phyloP scores from a whole-genome alignment of 2,329 filamentous ascomycete genomes.

The Neonectria magnoliae region DNA sequence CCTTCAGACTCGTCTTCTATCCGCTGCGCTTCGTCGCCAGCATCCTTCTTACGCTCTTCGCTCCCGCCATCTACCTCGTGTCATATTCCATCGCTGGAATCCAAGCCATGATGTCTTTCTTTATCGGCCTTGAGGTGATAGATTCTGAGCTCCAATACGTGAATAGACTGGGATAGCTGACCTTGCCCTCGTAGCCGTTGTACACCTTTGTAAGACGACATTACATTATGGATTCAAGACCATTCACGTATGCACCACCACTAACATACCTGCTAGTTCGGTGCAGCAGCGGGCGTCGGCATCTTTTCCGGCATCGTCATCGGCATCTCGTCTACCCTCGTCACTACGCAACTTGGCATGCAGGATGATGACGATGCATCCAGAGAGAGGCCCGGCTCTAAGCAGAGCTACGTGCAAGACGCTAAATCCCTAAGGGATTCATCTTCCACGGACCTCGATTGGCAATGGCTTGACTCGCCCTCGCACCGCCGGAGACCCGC shows the following conservation, averaged over 20 bases:
- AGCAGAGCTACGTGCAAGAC: constrained; percentile 27
- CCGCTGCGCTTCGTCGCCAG: constrained; percentile 43
- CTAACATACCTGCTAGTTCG: constrained; percentile 54
- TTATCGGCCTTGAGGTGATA: constrained; percentile 51
- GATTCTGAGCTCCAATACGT: not conserved
- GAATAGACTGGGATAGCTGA: constrained; percentile 8
- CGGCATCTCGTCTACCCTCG: constrained; percentile 63
- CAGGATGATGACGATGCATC: constrained; percentile 40
- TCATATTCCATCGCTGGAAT: constrained; percentile 41
- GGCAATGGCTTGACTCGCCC: constrained; percentile 50
- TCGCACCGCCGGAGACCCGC: constrained; percentile 53
- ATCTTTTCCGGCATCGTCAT: constrained; percentile 69
- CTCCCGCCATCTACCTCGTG: constrained; percentile 50
- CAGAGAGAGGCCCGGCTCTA: constrained; percentile 19
- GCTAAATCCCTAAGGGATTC: constrained; percentile 33
- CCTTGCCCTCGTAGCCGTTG: constrained; percentile 46
- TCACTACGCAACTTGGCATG: constrained; percentile 63
- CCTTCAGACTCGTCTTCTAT: constrained; percentile 45
- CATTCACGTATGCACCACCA: not conserved
- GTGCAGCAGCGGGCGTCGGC: constrained; percentile 75
- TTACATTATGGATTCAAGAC: constrained; percentile 10
- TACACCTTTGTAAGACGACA: constrained; percentile 54
- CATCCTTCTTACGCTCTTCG: constrained; percentile 46
- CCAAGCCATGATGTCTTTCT: constrained; percentile 39
- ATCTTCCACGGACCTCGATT: constrained; percentile 50